A percentile compares a stretch with the other conserved stretches of the same genome.
Conservation (phyloP, 768 basidiomycete species). For the Mycena floridula region DNA sequence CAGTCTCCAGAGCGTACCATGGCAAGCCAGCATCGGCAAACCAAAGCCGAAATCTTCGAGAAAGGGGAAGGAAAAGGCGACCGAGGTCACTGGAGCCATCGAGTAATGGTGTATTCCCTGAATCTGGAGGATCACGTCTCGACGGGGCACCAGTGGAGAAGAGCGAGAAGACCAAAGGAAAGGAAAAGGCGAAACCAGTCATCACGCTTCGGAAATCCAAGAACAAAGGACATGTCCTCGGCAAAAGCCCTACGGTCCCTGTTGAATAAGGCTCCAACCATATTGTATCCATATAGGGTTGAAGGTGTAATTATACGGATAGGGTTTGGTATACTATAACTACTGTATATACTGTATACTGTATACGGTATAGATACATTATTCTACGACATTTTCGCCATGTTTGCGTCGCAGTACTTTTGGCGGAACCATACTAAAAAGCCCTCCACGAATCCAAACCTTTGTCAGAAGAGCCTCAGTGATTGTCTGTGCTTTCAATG, state of each 20-base stretch:
- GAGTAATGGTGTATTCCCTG: too few species aligned
- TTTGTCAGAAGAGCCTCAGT: constrained; percentile 20
- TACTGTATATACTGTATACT: constrained; percentile 10
- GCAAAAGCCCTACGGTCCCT: too few species aligned
- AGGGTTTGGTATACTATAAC: constrained; percentile 16
- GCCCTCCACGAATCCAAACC: constrained; percentile 21
- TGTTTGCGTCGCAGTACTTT: constrained; percentile 5
- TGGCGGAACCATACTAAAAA: constrained; percentile 11
- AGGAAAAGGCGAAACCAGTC: constrained; percentile 48
- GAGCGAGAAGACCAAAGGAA: constrained; percentile 49
- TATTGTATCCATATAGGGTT: constrained; percentile 18
- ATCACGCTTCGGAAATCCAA: constrained; percentile 54
- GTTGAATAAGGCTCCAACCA: constrained; percentile 25
- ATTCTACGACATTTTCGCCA: not conserved
- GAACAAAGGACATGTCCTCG: constrained; percentile 40
- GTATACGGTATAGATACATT: constrained; percentile 12
- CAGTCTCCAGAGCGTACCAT: constrained; percentile 89
- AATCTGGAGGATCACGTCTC: constrained; percentile 34
- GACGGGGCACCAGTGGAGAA: constrained; percentile 30
- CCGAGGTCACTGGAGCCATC: too few species aligned
- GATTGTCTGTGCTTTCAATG: constrained; percentile 23
- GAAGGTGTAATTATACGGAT: constrained; percentile 13
- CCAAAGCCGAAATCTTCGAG: constrained; percentile 45
- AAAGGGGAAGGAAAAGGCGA: constrained; percentile 25
- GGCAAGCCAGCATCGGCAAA: constrained; percentile 67